Evolutionary conservation across 1,284 basidiomycete species (phyloP), one percentile per base, ranked within the genome.

Genomic region (Pterulicium gracile): DNA sequence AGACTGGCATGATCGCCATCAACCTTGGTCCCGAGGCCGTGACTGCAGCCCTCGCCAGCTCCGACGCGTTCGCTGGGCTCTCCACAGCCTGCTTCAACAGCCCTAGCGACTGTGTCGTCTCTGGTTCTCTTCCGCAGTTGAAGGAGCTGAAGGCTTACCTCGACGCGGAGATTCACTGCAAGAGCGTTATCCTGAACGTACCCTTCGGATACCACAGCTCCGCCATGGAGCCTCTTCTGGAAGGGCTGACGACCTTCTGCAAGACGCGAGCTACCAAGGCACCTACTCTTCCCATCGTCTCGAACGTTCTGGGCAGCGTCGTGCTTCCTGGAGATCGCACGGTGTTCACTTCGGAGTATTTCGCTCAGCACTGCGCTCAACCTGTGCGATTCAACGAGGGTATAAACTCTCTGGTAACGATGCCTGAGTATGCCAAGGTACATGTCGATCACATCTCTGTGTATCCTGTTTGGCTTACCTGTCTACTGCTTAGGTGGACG

Each of bases 21-120:
- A 66, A 68, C 24, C 58, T 73, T 12, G 54, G 62, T 13, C 53
- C 65, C 1, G 52, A 53, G 1, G 55, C 58, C 3, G 54, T 78
- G 4, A 53, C 62, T 15, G 54, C 58, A 1, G 49, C 69, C 5
- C 54, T 83, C 7, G 49, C 51, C 3, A 55, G 59, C 4, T 61
- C 65, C 4, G 17, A 34, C 1, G 50, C 51, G 0, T 73, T 70
- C 50, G 51, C 61, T 2, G 57, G 56, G 13, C 50, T 80, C 24
- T 65, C 66, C 0, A 66, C 84, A 17, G 70, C 81, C 1, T 85
- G 83, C 53, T 72, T 71, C 51, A 86, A 86, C 55, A 76, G 77
- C 39, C 60, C 67, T 13, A 61, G 58, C 1, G 70, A 79, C 48
- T 75, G 70, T 44, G 77, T 81, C 1, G 63, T 84, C 19, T 70